Percentiles rank a stretch among this genome's conserved stretches.
phyloP scores from a whole-genome alignment of 2,329 filamentous ascomycete species.

The Hypocreales sp. region DNA sequence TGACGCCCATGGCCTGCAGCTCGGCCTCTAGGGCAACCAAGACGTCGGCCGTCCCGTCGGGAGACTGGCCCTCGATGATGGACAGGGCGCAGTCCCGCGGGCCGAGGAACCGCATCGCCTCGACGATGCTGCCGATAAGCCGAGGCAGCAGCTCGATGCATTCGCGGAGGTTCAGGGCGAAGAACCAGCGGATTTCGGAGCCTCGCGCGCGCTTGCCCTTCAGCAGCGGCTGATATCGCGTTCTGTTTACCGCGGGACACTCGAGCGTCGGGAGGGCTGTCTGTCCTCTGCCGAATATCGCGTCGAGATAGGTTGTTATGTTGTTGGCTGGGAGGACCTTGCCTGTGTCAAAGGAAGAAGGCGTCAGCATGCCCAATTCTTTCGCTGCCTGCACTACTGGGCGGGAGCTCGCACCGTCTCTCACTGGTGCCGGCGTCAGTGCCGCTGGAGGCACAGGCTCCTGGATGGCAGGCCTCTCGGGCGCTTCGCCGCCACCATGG shows the following conservation, averaged over 20 bases:
- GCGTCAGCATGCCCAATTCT: neutral
- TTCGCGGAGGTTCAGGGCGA: conserved; percentile 35
- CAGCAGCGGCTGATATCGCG: conserved; percentile 9
- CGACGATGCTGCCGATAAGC: conserved; percentile 28
- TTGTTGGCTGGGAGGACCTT: conserved; percentile 2
- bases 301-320: conserved; percentile 8
- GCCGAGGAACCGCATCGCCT: conserved; percentile 31
- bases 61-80: conserved; percentile 34
- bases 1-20: conserved; percentile 20
- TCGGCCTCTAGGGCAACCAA: conserved; percentile 21
- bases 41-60: conserved; percentile 34
- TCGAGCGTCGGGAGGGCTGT: conserved; percentile 7
- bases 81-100: conserved; percentile 31
- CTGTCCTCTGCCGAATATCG: conserved; percentile 10
- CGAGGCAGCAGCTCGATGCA: conserved; percentile 25
- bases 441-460: too few species aligned
- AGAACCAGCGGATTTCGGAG: conserved; percentile 30
- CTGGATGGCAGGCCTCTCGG: too few species aligned
- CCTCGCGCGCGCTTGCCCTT: neutral
- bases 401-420: neutral
- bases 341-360: neutral
- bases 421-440: neutral
- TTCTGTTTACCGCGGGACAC: conserved; percentile 8
- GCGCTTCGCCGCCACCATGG: too few species aligned
- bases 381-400: neutral